phyloP scores from a whole-genome alignment of 1,284 basidiomycete genomes.

The Cystobasidiaceae sp. region DNA sequence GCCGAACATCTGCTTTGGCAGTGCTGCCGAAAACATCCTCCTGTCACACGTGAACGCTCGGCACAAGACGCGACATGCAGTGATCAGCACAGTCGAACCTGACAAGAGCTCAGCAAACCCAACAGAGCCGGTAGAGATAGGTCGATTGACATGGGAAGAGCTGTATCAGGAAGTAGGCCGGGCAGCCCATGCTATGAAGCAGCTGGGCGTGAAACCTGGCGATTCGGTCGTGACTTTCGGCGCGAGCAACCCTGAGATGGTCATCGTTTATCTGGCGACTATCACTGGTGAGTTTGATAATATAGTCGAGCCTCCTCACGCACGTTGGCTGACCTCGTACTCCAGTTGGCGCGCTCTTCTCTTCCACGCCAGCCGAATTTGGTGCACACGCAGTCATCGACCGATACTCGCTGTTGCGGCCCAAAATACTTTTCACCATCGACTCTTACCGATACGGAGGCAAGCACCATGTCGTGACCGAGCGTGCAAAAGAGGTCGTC shows the following conservation, averaged over 20 bases:
- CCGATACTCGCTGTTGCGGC: constrained; percentile 43
- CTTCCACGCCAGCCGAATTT: constrained; percentile 39
- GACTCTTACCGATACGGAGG: constrained; percentile 46
- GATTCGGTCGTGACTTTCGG: constrained; percentile 39
- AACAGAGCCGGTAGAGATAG: constrained; percentile 15
- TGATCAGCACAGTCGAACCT: constrained; percentile 38
- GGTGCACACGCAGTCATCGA: constrained; percentile 39
- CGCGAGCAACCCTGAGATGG: constrained; percentile 38
- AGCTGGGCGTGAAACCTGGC: constrained; percentile 33
- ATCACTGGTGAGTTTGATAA: neutral
- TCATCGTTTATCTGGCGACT: constrained; percentile 34
- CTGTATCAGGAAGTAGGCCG: constrained; percentile 39
- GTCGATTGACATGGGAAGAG: constrained; percentile 35
- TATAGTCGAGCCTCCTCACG: too few species aligned
- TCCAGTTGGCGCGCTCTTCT: constrained; percentile 38
- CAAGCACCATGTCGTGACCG: constrained; percentile 37
- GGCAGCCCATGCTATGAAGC: constrained; percentile 34
- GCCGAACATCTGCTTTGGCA: too few species aligned
- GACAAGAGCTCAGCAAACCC: constrained; percentile 5
- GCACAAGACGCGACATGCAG: constrained; percentile 29
- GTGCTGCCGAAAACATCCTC: constrained; percentile 23
- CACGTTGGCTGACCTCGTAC: too few species aligned
- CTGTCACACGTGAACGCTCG: constrained; percentile 34
- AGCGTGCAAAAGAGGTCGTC: constrained; percentile 4
- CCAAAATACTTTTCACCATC: constrained; percentile 47